Evolutionary conservation across 805 yeast genomes (phyloP), one percentile per base, ranked within the genome.

Genomic region (Schwanniomyces pseudopolymorphus): DNA sequence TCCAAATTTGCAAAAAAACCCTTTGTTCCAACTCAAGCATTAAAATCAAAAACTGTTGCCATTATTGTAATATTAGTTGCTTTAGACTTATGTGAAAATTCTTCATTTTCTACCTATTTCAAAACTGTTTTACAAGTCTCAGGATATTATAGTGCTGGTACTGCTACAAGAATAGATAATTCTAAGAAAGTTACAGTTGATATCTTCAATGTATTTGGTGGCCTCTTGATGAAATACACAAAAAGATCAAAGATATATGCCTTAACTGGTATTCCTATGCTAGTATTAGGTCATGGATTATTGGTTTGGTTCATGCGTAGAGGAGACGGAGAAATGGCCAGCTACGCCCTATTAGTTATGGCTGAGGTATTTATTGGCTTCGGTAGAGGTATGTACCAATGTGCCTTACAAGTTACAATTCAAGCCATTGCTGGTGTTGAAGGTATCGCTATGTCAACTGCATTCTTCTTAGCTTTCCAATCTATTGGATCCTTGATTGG

Each of bases 181-280:
- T 53, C 70, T 37, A 63, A 62, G 49, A 63, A 60, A 47, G 61
- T 50, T 35, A 50, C 59, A 13, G 21, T 58, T 24, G 60, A 63
- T 33, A 54, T 62, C 33, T 58, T 58, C 16, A 51, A 60, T 16
- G 53, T 63, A n/a, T 38, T 60, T 3, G 46, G 47, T 33, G 66
- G 68, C 46, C n/a, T 58, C 14, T 42, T 44, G 6, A 61, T 62
- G 66, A 61, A 60, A 49, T 61, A 56, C 49, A 59, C 60, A 39
- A 61, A 56, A 39, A 50, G 55, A 46, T 50, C 67, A 11, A 62
- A 60, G 43, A 46, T 61, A 9, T 58, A 49, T 38, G 59, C 54
- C 17, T 31, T 31, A 16, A 31, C 16, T 14, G 35, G 35, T 6
- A 31, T 31, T 14, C 19, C 20, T 9, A 31, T 31, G 19, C 8